These are phyloP conservation scores for Fomitopsis schrenkii DNA, from an alignment of 1,284 basidiomycete genomes.

Conservation along the genomic window DNA sequence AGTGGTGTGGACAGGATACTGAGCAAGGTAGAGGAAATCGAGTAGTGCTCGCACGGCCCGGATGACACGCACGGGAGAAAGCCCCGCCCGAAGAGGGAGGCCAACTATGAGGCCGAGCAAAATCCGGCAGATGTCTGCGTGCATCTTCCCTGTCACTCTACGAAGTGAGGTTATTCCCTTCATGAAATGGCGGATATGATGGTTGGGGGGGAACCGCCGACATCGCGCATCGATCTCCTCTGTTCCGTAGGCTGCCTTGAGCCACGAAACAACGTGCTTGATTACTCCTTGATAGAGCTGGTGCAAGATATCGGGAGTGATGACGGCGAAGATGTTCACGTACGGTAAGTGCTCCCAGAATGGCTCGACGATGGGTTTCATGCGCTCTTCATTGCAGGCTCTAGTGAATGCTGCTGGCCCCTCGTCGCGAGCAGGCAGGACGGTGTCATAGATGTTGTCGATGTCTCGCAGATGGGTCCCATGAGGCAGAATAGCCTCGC, in stretches of 20 bases:
- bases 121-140: too few relatives aligned
- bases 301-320: conserved; percentile 30
- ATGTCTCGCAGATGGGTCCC: neutral
- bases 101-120: too few relatives aligned
- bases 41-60: too few relatives aligned
- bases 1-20: too few relatives aligned
- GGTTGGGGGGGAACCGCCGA: conserved; percentile 29
- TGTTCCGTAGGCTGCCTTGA: conserved; percentile 17
- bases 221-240: conserved; percentile 33
- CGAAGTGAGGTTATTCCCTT: conserved; percentile 3
- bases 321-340: conserved; percentile 28
- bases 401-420: neutral
- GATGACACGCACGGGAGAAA: too few relatives aligned
- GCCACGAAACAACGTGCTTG: conserved; percentile 32
- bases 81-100: too few relatives aligned
- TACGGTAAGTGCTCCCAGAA: conserved; percentile 34
- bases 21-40: too few relatives aligned
- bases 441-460: neutral
- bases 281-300: conserved; percentile 23
- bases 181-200: neutral
- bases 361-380: conserved; percentile 19
- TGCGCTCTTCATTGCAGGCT: neutral
- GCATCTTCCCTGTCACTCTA: conserved; percentile 10
- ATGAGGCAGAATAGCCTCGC: too few relatives aligned
- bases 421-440: neutral